phyloP scores from a whole-genome alignment of 257 asterid genomes.

The Solanum peruvianum region DNA sequence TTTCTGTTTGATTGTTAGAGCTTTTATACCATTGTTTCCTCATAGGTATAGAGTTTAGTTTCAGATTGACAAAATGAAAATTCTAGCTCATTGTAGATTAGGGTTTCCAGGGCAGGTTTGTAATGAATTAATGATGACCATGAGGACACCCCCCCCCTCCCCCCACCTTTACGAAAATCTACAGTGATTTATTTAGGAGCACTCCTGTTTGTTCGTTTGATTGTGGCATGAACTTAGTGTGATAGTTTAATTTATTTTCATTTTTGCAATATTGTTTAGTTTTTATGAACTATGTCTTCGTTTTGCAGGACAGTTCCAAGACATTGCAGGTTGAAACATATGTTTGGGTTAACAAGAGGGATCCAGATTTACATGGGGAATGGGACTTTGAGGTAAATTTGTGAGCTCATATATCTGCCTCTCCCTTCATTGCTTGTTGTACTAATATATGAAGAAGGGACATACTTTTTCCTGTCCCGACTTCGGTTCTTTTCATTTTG shows the following conservation, averaged over 20 bases:
- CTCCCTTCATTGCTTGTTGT: background rate
- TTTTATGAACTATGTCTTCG: background rate
- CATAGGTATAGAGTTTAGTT: background rate
- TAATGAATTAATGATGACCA: background rate
- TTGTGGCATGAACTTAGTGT: background rate
- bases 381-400: conserved; percentile 65
- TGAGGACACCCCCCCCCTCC: background rate
- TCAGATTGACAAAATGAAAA: background rate
- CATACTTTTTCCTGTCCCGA: background rate
- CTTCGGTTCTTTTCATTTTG: background rate
- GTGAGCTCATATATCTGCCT: background rate
- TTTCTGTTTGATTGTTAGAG: background rate
- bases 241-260: background rate
- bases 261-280: background rate
- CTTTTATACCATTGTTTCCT: background rate
- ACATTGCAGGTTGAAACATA: conserved; percentile 42
- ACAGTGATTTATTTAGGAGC: background rate
- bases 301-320: conserved; percentile 53
- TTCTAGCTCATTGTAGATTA: background rate
- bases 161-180: background rate
- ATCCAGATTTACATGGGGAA: conserved; percentile 63
- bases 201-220: background rate
- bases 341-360: conserved; percentile 52
- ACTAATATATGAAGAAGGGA: background rate
- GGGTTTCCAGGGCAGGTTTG: background rate